A percentile compares a stretch with the other conserved stretches of the same genome.
These are phyloP conservation scores for Chrysopogon serrulatus DNA, from an alignment of 176 grass and related monocot species.

Conservation along the genomic window DNA sequence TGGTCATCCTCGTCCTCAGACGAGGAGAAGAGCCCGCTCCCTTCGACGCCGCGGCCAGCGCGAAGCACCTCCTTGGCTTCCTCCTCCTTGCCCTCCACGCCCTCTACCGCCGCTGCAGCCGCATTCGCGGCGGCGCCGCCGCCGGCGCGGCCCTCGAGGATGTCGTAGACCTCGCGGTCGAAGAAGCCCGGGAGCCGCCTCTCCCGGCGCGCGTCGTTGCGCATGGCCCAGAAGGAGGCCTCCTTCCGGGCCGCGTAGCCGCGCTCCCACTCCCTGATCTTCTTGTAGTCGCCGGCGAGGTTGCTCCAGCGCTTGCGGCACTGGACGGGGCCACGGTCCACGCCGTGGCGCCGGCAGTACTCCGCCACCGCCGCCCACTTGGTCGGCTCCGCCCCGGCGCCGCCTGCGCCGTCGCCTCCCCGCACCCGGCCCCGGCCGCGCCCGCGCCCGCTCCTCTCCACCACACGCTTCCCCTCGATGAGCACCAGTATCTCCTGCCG, in stretches of 20 bases:
- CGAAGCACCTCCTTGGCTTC: not conserved
- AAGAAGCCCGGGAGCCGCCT: slow-evolving; percentile 88
- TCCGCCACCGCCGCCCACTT: slow-evolving; percentile 91
- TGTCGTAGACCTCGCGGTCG: slow-evolving; percentile 91
- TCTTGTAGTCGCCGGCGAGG: slow-evolving; percentile 95
- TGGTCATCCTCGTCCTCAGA: slow-evolving; percentile 19
- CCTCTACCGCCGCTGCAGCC: not conserved
- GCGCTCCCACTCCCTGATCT: slow-evolving; percentile 98
- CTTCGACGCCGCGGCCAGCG: not conserved
- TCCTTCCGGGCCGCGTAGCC: not conserved
- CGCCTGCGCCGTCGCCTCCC: not conserved
- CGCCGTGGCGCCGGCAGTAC: slow-evolving; percentile 80
- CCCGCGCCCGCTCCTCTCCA: slow-evolving; percentile 67
- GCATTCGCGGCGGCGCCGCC: slow-evolving; percentile 1
- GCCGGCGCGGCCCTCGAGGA: slow-evolving; percentile 73
- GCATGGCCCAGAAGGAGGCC: slow-evolving; percentile 91
- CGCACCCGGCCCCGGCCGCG: slow-evolving; percentile 24
- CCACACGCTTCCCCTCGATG: slow-evolving; percentile 84
- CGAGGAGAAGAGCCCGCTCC: slow-evolving; percentile 30
- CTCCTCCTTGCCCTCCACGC: slow-evolving; percentile 10
- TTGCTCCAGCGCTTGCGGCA: slow-evolving; percentile 99
- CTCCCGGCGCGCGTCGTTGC: slow-evolving; percentile 80
- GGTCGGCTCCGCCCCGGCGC: slow-evolving; percentile 52
- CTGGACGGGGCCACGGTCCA: slow-evolving; percentile 82
- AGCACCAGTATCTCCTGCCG: slow-evolving; percentile 98